Evolutionary conservation across 2,329 filamentous ascomycete genomes (phyloP).

Genomic region (Dothidotthia symphoricarpi): DNA sequence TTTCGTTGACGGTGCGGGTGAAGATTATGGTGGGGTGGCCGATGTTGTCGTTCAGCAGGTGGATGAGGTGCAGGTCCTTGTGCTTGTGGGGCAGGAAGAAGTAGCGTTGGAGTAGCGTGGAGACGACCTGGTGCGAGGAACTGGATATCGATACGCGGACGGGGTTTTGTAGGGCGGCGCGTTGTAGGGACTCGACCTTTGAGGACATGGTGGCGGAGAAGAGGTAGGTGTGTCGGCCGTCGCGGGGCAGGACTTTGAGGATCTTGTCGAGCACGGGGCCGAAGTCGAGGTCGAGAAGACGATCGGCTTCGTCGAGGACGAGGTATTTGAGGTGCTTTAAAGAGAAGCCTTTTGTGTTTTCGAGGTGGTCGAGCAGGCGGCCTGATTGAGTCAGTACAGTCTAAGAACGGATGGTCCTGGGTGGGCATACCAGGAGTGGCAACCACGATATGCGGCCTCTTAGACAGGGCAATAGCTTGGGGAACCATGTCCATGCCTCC

Average conservation of each 20-base stretch:
- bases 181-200: constrained; percentile 88
- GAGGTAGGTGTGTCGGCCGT: constrained; percentile 64
- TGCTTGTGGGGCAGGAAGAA: constrained; percentile 72
- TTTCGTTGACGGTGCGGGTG: constrained; percentile 86
- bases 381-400: constrained; percentile 45
- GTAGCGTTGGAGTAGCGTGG: constrained; percentile 82
- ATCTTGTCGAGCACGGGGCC: constrained; percentile 91
- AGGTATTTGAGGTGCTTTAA: constrained; percentile 78
- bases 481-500: constrained; percentile 96
- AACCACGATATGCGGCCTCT: constrained; percentile 91
- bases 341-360: constrained; percentile 96
- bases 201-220: constrained; percentile 94
- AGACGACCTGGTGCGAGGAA: constrained; percentile 87
- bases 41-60: constrained; percentile 78
- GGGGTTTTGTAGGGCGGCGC: constrained; percentile 82
- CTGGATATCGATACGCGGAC: constrained; percentile 77
- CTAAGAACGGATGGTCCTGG: not conserved
- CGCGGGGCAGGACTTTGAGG: constrained; percentile 73
- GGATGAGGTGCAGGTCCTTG: constrained; percentile 88
- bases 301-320: constrained; percentile 93
- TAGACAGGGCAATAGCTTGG: constrained; percentile 87
- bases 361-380: constrained; percentile 83
- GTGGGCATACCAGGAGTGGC: constrained; percentile 65
- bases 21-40: constrained; percentile 91
- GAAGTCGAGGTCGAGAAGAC: constrained; percentile 90